Evolutionary conservation across 192 early-diverging fungal species (phyloP).

Genomic region (Entrophospora sp.): DNA sequence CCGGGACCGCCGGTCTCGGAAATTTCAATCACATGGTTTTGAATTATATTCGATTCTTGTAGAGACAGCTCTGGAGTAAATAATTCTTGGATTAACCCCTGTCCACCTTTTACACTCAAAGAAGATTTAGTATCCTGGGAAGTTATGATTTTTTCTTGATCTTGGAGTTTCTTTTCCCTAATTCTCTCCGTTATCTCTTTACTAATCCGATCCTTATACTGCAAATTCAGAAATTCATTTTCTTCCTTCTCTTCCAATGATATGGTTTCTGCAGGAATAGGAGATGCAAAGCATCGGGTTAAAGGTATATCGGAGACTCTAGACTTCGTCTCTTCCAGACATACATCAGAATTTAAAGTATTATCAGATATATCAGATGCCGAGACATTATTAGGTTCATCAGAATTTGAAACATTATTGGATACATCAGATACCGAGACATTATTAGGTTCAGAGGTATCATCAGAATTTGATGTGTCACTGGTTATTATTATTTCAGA

Average conservation of each 20-base stretch:
- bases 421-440: neutral
- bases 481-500: too few relatives aligned
- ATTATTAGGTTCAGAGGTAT: too few relatives aligned
- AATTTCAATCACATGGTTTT: slow-evolving; percentile 5
- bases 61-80: slow-evolving; percentile 1
- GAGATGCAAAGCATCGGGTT: neutral
- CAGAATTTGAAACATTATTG: neutral
- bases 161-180: neutral
- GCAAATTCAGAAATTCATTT: neutral
- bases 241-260: neutral
- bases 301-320: too few relatives aligned
- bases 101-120: too few relatives aligned
- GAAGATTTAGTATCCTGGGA: neutral
- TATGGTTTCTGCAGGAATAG: neutral
- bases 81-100: too few relatives aligned
- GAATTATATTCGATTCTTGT: neutral
- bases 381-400: too few relatives aligned
- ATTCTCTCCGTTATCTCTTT: neutral
- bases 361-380: neutral
- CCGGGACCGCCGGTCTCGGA: neutral
- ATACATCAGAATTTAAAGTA: neutral
- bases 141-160: neutral
- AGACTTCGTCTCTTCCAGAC: neutral
- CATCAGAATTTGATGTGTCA: too few relatives aligned
- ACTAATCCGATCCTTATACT: neutral